Evolutionary conservation across 2,329 filamentous ascomycete genomes (phyloP).

Genomic region (Fusarium napiforme): DNA sequence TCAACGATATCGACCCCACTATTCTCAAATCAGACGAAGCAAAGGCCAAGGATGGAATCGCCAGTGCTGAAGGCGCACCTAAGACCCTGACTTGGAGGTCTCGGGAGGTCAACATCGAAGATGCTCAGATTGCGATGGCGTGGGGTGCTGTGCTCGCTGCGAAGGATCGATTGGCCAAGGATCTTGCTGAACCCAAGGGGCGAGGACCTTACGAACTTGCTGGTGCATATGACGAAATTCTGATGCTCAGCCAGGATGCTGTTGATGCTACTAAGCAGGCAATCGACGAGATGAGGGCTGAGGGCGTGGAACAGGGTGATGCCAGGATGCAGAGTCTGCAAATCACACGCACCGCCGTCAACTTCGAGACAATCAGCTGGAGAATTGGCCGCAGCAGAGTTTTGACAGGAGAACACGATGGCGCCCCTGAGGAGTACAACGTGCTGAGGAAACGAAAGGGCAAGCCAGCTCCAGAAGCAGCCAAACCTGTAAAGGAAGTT

Average conservation of each 20-base stretch:
- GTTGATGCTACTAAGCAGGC: conserved; percentile 93
- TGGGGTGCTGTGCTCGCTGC: conserved; percentile 75
- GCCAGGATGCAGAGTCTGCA: conserved; percentile 90
- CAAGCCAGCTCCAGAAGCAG: conserved; percentile 50
- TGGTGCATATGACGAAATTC: conserved; percentile 88
- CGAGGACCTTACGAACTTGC: conserved; percentile 74
- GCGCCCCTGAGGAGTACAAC: conserved; percentile 67
- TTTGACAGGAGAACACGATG: conserved; percentile 84
- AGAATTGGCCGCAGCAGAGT: conserved; percentile 92
- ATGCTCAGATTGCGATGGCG: conserved; percentile 89
- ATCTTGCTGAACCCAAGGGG: conserved; percentile 56
- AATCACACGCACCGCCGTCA: conserved; percentile 91
- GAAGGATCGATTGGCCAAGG: conserved; percentile 60
- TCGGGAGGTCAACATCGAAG: conserved; percentile 87
- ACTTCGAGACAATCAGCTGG: conserved; percentile 95
- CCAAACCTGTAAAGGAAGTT: conserved; percentile 67
- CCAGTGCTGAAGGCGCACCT: conserved; percentile 67
- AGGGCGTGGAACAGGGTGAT: conserved; percentile 86
- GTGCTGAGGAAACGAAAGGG: conserved; percentile 62
- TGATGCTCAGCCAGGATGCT: conserved; percentile 91
- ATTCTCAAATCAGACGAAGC: conserved; percentile 68
- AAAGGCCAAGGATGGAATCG: conserved; percentile 61
- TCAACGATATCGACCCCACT: conserved; percentile 76
- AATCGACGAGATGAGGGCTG: conserved; percentile 87
- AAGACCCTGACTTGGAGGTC: conserved; percentile 87